Base-by-base conservation (phyloP, 352 stramenopile species). In the Globisporangium nodosum region DNA sequence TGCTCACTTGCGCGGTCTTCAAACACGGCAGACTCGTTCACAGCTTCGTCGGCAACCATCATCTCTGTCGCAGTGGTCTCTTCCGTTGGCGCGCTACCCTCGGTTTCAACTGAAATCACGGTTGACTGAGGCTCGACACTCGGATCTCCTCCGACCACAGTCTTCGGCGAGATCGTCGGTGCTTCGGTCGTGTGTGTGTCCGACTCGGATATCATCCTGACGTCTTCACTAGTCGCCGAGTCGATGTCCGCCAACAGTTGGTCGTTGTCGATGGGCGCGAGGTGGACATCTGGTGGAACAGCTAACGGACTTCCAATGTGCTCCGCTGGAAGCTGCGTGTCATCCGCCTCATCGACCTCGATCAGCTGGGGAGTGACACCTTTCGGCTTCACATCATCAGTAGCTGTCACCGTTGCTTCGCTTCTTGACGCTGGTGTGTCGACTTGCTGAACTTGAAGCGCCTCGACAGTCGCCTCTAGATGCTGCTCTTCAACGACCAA, bases 1-100 rank as follows among this genome's bases (percentile, higher is more conserved):
- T 64, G 52, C 46, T 64, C 58, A 20, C 56, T 46, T 5, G 33
- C 39, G 21, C 27, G 24, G 27, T 58, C 45, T 6, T 50, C 24
- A 2, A 46, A 39, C 12, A 48, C 18, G 5, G 15, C 45, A 31
- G 21, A 51, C 12, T 54, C 24, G 9, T 31, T 11, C 35, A 13
- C 37, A 40, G n/a, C 3, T 11, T 45, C 12, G 3, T 49, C 45
- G 21, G 31, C 13, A 9, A 49, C 1, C 45, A 30, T 0, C n/a
- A 15, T 30, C n/a, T 30, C n/a, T 30, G 16, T 7, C 27, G 18
- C 8, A n/a, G 18, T 18, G 0, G n/a, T 5, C 8, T 5, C 21
- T 51, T 27, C 39, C 5, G 40, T 5, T 43, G 30, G 6, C 8
- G 6, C 20, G 12, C n/a, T 3, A n/a, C 1, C 15, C 1, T 27